Evolutionary conservation across 441 rosid species (phyloP), one percentile per base, ranked within the genome.

Genomic region (Adansonia rubrostipa): DNA sequence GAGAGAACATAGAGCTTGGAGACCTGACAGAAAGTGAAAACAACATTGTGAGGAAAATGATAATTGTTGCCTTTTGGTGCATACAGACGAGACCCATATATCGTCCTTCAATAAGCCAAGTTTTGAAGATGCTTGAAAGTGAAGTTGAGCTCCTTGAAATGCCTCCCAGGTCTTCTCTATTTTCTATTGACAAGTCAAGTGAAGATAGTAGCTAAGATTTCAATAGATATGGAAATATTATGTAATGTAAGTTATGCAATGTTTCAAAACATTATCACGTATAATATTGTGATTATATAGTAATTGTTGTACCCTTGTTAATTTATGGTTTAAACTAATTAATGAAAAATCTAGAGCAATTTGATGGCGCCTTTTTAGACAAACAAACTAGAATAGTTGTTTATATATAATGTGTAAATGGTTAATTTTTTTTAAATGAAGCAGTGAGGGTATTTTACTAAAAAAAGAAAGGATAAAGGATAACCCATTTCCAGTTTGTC

Each of bases 31-130:
- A 80, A 33, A 72, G 13, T 7, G 80, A 64, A 19, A 24, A 13
- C 2, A 0, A 4, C 5, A 64, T 28, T 0, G 61, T 69, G 19
- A 71, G 54, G 56, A 63, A 80, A 36, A 2, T 80, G 15, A 9
- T 58, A n/a, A 22, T 71, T 2, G 61, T 76, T 0, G 77, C 78
- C 6, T 71, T 80, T 5, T 71, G 79, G 79, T 80, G 79, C 58
- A 80, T 71, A 9, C 73, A 75, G 15, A 67, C 20, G 53, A 74
- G 69, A 9, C 48, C 67, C 40, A 24, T 47, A 0, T 33, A 47
- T 50, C 71, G 76, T 24, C 76, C 79, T 1, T 76, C 82, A 17
- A 80, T 80, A 50, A 71, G 17, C 24, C 71, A 76, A 76, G 70
- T 76, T 7, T 20, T 63, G 45, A 67, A 80, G 9, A 76, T 76